These are phyloP conservation scores for Acrocalymma vagum DNA, from an alignment of 2,329 filamentous ascomycete species.

Conservation along the genomic window DNA sequence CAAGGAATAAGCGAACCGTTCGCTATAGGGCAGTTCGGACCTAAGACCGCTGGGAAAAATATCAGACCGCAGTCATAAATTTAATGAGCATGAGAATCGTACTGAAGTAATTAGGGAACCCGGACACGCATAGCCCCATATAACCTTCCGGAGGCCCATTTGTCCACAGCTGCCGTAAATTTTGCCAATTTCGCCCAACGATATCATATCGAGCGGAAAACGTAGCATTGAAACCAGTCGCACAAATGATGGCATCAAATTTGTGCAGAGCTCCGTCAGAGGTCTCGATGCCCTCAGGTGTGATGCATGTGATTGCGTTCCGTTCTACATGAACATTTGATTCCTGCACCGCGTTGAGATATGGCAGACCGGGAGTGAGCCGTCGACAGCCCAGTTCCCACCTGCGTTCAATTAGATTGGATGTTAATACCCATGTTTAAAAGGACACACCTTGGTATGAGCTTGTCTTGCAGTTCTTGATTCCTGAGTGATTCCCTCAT, in stretches of 20 bases:
- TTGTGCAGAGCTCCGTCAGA: conserved; percentile 52
- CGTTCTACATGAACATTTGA: conserved; percentile 62
- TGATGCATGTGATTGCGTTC: conserved; percentile 55
- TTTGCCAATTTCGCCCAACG: conserved; percentile 50
- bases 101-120: too few relatives aligned
- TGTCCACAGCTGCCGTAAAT: conserved; percentile 52
- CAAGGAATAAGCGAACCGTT: conserved; percentile 60
- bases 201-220: conserved; percentile 55
- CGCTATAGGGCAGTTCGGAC: too few relatives aligned
- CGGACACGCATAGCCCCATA: too few relatives aligned
- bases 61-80: too few relatives aligned
- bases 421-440: too few relatives aligned
- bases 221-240: conserved; percentile 56
- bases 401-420: too few relatives aligned
- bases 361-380: conserved; percentile 60
- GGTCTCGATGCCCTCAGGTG: conserved; percentile 56
- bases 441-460: conserved; percentile 59
- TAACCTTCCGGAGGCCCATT: conserved; percentile 51
- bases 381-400: too few relatives aligned
- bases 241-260: conserved; percentile 55
- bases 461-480: conserved; percentile 57
- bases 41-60: too few relatives aligned
- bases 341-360: conserved; percentile 60
- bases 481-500: conserved; percentile 63
- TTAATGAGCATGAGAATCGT: too few relatives aligned